These are phyloP conservation scores for Serendipita sp. DNA, from an alignment of 768 basidiomycete species.

Conservation along the genomic window DNA sequence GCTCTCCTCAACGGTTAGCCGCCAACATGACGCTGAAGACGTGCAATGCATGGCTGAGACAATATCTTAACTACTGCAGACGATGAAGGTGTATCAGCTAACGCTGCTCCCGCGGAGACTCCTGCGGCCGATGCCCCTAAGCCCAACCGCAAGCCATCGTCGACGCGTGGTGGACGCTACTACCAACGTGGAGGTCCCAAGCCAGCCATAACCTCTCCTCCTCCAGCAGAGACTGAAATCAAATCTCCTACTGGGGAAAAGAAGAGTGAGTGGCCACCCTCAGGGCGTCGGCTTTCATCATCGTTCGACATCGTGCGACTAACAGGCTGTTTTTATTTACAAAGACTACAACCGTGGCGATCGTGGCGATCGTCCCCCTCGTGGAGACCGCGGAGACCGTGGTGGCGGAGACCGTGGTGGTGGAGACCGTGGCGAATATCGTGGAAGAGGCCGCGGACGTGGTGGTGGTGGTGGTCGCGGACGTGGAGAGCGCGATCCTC, in stretches of 20 bases:
- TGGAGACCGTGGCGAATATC: slow-evolving; percentile 23
- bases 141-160: slow-evolving; percentile 37
- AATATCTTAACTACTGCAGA: background rate
- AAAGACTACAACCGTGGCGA: background rate
- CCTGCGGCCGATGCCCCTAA: slow-evolving; percentile 29
- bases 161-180: slow-evolving; percentile 49
- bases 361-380: background rate
- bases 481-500: slow-evolving; percentile 47
- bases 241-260: background rate
- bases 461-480: slow-evolving; percentile 29
- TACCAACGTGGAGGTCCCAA: slow-evolving; percentile 40
- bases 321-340: background rate
- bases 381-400: slow-evolving; percentile 19
- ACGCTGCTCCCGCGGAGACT: slow-evolving; percentile 18
- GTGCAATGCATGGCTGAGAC: background rate
- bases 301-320: background rate
- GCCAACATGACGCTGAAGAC: background rate
- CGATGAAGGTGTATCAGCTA: background rate
- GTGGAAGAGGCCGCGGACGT: slow-evolving; percentile 21
- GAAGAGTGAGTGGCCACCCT: slow-evolving; percentile 2
- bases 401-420: slow-evolving; percentile 33
- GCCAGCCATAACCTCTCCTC: background rate
- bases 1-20: slow-evolving; percentile 56
- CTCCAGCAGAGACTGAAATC: background rate
- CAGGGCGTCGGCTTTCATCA: background rate